A percentile compares a stretch with the other conserved stretches of the same genome.
These are phyloP conservation scores for Corymbia calophylla DNA, from an alignment of 441 rosid genomes.

Conservation along the genomic window DNA sequence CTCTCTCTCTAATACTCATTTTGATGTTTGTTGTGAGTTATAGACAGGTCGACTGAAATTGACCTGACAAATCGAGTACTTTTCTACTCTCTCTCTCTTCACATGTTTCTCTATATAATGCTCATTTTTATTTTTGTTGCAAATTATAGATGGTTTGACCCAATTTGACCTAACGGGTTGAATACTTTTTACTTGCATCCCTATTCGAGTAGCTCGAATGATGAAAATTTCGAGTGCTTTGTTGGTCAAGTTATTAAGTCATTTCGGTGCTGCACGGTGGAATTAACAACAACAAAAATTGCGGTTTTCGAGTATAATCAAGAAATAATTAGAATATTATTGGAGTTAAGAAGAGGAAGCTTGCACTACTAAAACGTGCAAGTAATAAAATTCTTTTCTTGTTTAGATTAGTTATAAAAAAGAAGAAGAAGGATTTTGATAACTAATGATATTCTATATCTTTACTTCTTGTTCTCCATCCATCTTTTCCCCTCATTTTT, in stretches of 20 bases:
- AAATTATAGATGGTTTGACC: no score
- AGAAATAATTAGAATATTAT: background rate
- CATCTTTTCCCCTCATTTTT: background rate
- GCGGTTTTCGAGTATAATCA: background rate
- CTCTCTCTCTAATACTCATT: background rate
- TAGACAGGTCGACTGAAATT: background rate
- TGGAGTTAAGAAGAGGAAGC: background rate
- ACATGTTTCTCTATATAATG: no score
- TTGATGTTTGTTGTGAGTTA: background rate
- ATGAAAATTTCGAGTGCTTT: background rate
- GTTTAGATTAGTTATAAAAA: background rate
- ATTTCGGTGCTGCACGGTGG: background rate
- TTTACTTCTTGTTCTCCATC: background rate
- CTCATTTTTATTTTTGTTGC: no score
- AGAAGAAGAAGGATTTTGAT: background rate
- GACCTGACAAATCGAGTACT: background rate
- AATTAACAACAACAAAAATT: background rate
- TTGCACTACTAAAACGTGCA: background rate
- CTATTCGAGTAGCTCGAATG: background rate
- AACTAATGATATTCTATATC: background rate
- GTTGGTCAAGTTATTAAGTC: background rate
- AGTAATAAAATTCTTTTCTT: background rate
- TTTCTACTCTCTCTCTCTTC: background rate
- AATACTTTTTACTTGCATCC: no score
- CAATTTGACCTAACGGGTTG: no score